These are phyloP conservation scores for Arctostaphylos glauca DNA, from an alignment of 148 eudicot species.

Conservation along the genomic window DNA sequence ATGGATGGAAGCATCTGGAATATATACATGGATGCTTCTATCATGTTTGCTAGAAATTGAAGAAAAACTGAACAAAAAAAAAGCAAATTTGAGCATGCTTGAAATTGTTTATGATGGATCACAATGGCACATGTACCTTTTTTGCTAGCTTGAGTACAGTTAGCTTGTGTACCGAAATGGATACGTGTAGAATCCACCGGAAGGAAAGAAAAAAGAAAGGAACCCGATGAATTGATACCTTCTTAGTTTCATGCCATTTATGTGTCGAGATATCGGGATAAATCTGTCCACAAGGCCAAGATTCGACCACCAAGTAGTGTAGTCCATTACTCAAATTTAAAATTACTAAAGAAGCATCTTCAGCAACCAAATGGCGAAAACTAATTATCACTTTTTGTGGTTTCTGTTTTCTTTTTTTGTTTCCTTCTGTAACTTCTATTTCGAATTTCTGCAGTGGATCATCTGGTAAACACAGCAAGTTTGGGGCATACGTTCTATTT, in stretches of 20 bases:
- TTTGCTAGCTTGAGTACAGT: neutral
- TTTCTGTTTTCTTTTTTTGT: neutral
- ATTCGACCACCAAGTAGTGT: neutral
- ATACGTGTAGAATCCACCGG: neutral
- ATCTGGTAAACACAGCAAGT: constrained; percentile 85
- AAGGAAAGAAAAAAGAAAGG: neutral
- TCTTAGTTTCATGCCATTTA: neutral
- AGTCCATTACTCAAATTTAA: neutral
- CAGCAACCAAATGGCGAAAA: neutral
- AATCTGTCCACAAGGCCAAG: neutral
- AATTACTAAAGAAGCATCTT: neutral
- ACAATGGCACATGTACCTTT: neutral
- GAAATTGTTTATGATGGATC: neutral
- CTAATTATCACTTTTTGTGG: neutral
- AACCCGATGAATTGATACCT: neutral
- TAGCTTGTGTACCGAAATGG: neutral
- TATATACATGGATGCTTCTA: neutral
- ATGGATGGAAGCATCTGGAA: neutral
- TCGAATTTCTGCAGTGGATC: constrained; percentile 64
- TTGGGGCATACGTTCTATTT: constrained; percentile 84
- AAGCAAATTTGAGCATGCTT: neutral
- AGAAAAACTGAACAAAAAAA: neutral
- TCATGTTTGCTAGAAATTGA: too few relatives aligned
- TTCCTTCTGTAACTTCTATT: neutral
- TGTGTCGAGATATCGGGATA: neutral